phyloP scores from a whole-genome alignment of 78 protist species.

The Pigoraptor vietnamica region DNA sequence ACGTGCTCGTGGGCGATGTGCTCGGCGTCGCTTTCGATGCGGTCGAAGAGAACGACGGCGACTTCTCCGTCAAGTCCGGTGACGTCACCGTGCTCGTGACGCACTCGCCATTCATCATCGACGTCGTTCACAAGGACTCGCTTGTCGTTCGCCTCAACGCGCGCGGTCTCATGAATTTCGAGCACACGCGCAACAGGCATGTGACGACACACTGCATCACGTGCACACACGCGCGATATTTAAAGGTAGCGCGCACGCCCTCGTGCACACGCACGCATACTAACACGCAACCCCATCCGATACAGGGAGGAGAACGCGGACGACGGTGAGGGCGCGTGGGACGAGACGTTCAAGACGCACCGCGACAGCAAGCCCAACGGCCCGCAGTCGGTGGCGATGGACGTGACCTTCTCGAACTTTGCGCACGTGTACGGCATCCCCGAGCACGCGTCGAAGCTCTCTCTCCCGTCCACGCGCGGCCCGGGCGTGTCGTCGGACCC shows the following conservation, averaged over 20 bases:
- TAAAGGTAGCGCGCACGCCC: too few species aligned
- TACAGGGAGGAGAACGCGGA: too few species aligned
- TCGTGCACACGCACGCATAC: too few species aligned
- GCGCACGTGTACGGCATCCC: slow-evolving; percentile 85
- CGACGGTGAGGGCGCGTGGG: slow-evolving; percentile 50
- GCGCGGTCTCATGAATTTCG: slow-evolving; percentile 14
- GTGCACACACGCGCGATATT: too few species aligned
- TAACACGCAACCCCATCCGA: too few species aligned
- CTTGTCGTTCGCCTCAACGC: background rate
- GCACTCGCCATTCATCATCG: background rate
- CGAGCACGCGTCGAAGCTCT: slow-evolving; percentile 71
- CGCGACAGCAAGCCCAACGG: slow-evolving; percentile 31
- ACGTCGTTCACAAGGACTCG: background rate
- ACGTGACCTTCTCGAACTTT: slow-evolving; percentile 57
- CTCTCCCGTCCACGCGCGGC: slow-evolving; percentile 48
- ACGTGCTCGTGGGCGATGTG: background rate
- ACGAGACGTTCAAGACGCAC: slow-evolving; percentile 36
- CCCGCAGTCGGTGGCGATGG: slow-evolving; percentile 53
- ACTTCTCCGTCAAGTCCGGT: background rate
- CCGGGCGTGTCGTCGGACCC: slow-evolving; percentile 60
- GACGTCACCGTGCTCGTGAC: background rate
- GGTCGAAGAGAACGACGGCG: too few species aligned
- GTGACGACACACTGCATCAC: too few species aligned
- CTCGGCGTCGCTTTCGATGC: too few species aligned
- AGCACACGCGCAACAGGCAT: background rate